These are phyloP conservation scores for Alternaria hordeiaustralica DNA, from an alignment of 2,329 filamentous ascomycete genomes.

Conservation along the genomic window DNA sequence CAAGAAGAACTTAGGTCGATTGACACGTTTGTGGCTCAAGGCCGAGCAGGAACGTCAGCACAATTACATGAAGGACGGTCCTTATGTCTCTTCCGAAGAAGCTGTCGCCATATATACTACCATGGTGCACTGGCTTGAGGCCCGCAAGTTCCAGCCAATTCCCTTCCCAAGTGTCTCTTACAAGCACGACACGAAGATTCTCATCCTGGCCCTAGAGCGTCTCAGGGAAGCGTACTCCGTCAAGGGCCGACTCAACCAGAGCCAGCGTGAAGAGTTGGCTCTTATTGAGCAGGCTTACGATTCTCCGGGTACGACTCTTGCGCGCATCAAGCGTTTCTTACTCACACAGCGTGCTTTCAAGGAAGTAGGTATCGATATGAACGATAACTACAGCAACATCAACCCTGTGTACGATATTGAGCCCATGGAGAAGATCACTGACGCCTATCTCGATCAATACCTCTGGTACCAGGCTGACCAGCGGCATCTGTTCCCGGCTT, in stretches of 20 bases:
- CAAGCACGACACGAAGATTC: constrained; percentile 98
- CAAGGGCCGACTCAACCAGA: constrained; percentile 95
- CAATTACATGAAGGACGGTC: constrained; percentile 99
- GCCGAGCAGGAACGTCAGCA: constrained; percentile 98
- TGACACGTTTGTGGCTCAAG: constrained; percentile 96
- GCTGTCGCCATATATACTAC: constrained; percentile 99
- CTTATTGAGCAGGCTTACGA: constrained; percentile 98
- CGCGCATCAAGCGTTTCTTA: constrained; percentile 96
- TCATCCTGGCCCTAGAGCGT: constrained; percentile 92
- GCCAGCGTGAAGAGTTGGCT: constrained; percentile 93
- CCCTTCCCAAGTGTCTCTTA: constrained; percentile 99
- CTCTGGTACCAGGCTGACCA: constrained; percentile 99
- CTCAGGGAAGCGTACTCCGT: constrained; percentile 96
- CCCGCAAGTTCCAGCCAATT: constrained; percentile 96
- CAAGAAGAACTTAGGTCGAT: constrained; percentile 96
- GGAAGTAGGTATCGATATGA: constrained; percentile 99
- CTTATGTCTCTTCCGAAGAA: constrained; percentile 97
- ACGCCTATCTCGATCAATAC: constrained; percentile 98
- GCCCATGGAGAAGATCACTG: constrained; percentile 98
- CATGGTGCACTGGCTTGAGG: constrained; percentile 98
- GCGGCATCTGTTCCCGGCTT: constrained; percentile 93
- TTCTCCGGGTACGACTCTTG: constrained; percentile 92
- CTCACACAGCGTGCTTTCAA: constrained; percentile 98
- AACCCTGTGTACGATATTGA: constrained; percentile 99
- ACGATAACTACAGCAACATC: constrained; percentile 99